These are phyloP conservation scores for Cystofilobasidium bisporidii DNA, from an alignment of 768 basidiomycete genomes.

Conservation along the genomic window DNA sequence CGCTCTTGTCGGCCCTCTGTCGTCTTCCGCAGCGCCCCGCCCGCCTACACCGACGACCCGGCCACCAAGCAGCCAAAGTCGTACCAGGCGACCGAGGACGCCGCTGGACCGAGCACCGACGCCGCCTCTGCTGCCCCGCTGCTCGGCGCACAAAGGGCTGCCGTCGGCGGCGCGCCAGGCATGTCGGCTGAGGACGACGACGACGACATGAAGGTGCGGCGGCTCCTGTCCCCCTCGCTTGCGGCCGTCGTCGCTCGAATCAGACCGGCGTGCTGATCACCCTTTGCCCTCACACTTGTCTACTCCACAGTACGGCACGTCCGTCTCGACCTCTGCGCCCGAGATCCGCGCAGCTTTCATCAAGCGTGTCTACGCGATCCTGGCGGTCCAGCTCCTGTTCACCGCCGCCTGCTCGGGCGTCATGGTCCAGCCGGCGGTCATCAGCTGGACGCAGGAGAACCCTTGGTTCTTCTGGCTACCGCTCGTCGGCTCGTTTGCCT, in stretches of 20 bases:
- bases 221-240: neutral
- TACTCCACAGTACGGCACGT: conserved; percentile 2
- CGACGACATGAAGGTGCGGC: conserved; percentile 14
- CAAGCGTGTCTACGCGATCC: conserved; percentile 26
- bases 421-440: conserved; percentile 18
- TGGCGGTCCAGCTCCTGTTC: conserved; percentile 16
- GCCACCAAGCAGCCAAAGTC: neutral
- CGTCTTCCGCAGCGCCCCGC: conserved; percentile 3
- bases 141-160: neutral
- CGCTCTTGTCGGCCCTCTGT: too few species aligned
- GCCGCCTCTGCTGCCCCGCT: neutral
- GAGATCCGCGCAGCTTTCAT: conserved; percentile 26
- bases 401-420: conserved; percentile 12
- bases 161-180: neutral
- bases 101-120: neutral
- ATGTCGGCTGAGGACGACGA: conserved; percentile 8
- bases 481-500: conserved; percentile 23
- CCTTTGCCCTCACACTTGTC: neutral
- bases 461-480: conserved; percentile 23
- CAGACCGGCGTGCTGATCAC: too few species aligned
- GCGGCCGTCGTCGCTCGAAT: too few species aligned
- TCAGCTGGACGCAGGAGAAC: conserved; percentile 13
- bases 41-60: conserved; percentile 11
- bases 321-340: conserved; percentile 5
- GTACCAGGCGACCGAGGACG: conserved; percentile 9